Evolutionary conservation across 2,329 filamentous ascomycete genomes (phyloP).

Genomic region (Verticillium klebahnii): DNA sequence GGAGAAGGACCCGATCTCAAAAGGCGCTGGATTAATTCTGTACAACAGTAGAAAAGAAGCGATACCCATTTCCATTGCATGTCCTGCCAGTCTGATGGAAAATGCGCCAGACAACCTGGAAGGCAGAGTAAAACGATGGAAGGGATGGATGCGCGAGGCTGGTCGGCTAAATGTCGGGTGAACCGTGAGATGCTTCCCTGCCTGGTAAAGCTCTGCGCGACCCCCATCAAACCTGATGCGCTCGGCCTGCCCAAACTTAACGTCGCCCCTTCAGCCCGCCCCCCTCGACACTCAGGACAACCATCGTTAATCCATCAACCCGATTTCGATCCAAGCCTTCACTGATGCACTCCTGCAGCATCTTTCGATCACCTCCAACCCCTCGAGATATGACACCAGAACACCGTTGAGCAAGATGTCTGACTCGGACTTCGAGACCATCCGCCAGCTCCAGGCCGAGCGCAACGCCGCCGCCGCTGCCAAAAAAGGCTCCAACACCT

Average conservation of each 20-base stretch:
- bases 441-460: conserved; percentile 87
- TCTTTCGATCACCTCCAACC: conserved; percentile 10
- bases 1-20: conserved; percentile 12
- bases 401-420: conserved; percentile 49
- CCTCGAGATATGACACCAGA: conserved; percentile 28
- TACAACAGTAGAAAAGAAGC: not conserved
- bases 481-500: conserved; percentile 78
- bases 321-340: not conserved
- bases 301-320: not conserved
- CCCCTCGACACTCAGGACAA: conserved; percentile 29
- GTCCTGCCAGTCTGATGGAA: too few species aligned
- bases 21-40: not conserved
- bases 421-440: conserved; percentile 81
- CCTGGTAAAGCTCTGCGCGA: conserved; percentile 19
- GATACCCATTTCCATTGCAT: not conserved
- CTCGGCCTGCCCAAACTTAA: not conserved
- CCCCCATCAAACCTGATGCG: conserved; percentile 12
- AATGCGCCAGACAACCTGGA: too few species aligned
- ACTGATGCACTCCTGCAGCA: conserved; percentile 15
- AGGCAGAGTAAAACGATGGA: too few species aligned
- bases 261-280: not conserved
- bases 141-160: not conserved
- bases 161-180: conserved; percentile 28
- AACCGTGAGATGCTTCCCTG: conserved; percentile 24
- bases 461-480: conserved; percentile 74